Evolutionary conservation across 1,139 yeast species (phyloP).

Genomic region (Lipomyces yarrowii): DNA sequence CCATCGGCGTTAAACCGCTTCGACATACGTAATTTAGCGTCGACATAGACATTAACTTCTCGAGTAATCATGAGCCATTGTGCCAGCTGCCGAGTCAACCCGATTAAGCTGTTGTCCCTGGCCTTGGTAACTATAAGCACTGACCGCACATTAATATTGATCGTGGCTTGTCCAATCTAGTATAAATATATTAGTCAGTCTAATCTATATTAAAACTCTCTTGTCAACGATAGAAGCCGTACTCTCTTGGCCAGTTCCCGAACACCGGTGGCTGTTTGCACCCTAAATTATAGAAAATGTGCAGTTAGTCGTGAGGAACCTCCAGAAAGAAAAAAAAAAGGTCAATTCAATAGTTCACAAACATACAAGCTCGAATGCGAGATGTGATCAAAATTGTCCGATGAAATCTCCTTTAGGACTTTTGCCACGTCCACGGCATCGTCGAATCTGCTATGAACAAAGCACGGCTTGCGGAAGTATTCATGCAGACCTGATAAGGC

Average conservation of each 20-base stretch:
- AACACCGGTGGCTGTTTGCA: conserved; percentile 86
- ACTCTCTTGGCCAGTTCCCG: conserved; percentile 75
- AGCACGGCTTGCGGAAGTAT: conserved; percentile 28
- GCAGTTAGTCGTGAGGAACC: not conserved
- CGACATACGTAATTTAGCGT: conserved; percentile 60
- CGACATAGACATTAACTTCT: conserved; percentile 68
- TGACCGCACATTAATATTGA: conserved; percentile 67
- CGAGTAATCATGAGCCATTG: conserved; percentile 63
- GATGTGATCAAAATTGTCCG: conserved; percentile 29
- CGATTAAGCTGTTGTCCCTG: conserved; percentile 73
- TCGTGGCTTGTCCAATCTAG: conserved; percentile 60
- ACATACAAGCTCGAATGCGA: conserved; percentile 33
- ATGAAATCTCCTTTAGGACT: conserved; percentile 34
- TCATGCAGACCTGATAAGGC: conserved; percentile 18
- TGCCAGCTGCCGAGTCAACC: conserved; percentile 73
- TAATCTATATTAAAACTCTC: not conserved
- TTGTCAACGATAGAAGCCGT: not conserved
- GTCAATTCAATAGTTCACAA: not conserved
- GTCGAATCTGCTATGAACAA: conserved; percentile 36
- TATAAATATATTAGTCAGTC: not conserved
- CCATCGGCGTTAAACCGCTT: conserved; percentile 60
- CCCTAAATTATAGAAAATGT: conserved; percentile 44
- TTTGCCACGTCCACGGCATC: conserved; percentile 35
- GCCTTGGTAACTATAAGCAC: conserved; percentile 86
- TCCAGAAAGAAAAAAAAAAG: not conserved